Conservation (phyloP, 2,329 filamentous ascomycete species). For the Coniochaeta prunicola region DNA sequence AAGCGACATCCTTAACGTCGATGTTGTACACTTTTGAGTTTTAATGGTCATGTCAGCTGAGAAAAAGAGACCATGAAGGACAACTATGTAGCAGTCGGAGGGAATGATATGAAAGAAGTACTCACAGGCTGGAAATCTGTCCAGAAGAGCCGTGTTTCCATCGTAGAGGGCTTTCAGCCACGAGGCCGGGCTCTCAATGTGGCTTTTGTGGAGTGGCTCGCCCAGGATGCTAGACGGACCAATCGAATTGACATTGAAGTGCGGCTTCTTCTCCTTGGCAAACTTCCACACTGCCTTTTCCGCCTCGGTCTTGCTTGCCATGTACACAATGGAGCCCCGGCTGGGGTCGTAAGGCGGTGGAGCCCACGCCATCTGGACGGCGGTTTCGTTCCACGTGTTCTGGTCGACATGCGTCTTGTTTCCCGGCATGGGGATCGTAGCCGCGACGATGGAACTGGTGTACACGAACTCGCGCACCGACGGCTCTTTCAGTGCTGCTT, state of each 20-base stretch:
- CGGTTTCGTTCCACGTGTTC: slow-evolving; percentile 10
- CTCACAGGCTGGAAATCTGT: background rate
- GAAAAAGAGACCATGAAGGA: background rate
- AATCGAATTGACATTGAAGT: slow-evolving; percentile 9
- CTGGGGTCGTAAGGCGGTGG: slow-evolving; percentile 3
- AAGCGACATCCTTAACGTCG: slow-evolving; percentile 19
- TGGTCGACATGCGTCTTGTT: slow-evolving; percentile 8
- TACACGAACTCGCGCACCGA: slow-evolving; percentile 30
- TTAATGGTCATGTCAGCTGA: background rate
- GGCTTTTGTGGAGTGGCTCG: background rate
- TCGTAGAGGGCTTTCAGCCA: slow-evolving; percentile 5
- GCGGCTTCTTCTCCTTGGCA: background rate
- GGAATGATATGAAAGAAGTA: background rate
- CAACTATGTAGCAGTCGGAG: background rate
- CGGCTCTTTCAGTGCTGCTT: slow-evolving; percentile 23
- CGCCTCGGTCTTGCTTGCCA: slow-evolving; percentile 2
- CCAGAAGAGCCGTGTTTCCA: background rate
- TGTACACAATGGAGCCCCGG: background rate
- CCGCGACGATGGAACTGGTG: slow-evolving; percentile 24
- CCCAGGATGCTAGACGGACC: slow-evolving; percentile 4
- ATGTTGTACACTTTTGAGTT: slow-evolving; percentile 10
- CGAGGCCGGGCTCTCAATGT: background rate
- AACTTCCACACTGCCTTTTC: slow-evolving; percentile 4
- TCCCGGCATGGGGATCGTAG: slow-evolving; percentile 9
- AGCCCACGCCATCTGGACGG: slow-evolving; percentile 3